These are phyloP conservation scores for Rutstroemia sp. DNA, from an alignment of 2,329 filamentous ascomycete genomes.

Conservation along the genomic window DNA sequence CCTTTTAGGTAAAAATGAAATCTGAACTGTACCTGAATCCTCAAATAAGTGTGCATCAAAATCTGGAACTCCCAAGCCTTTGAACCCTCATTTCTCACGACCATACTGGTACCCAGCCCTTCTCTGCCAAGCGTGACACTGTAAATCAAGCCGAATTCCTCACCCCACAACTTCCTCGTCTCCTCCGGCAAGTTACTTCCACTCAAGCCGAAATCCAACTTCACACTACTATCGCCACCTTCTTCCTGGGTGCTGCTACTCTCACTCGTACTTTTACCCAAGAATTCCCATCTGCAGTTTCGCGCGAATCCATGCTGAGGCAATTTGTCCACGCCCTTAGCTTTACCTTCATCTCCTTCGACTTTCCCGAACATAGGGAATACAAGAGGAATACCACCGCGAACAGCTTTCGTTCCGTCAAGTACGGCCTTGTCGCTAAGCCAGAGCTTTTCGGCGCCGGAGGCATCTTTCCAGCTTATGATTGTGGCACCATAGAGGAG, in stretches of 20 bases:
- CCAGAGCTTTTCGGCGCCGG: constrained; percentile 77
- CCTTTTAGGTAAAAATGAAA: background rate
- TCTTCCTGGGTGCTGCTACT: constrained; percentile 20
- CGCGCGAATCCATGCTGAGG: constrained; percentile 95
- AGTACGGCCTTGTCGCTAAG: constrained; percentile 72
- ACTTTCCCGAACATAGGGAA: constrained; percentile 92
- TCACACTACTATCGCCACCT: constrained; percentile 61
- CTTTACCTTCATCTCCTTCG: constrained; percentile 68
- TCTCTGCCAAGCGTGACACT: constrained; percentile 76
- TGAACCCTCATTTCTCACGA: constrained; percentile 79
- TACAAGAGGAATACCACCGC: constrained; percentile 86
- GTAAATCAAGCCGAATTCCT: constrained; percentile 85
- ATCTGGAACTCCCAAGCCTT: constrained; percentile 85
- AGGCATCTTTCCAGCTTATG: constrained; percentile 81
- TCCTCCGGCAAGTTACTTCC: constrained; percentile 62
- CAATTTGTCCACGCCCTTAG: constrained; percentile 52
- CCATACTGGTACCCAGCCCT: constrained; percentile 70
- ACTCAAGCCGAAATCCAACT: constrained; percentile 92
- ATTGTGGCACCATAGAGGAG: constrained; percentile 91
- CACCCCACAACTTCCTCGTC: constrained; percentile 69
- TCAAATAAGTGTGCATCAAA: constrained; percentile 86
- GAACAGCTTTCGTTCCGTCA: constrained; percentile 82
- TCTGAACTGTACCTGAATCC: constrained; percentile 53
- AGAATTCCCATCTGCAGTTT: constrained; percentile 83
- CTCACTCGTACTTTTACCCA: constrained; percentile 73